Conservation (phyloP, 345 rosid species). For the Geranium rotundifolium region DNA sequence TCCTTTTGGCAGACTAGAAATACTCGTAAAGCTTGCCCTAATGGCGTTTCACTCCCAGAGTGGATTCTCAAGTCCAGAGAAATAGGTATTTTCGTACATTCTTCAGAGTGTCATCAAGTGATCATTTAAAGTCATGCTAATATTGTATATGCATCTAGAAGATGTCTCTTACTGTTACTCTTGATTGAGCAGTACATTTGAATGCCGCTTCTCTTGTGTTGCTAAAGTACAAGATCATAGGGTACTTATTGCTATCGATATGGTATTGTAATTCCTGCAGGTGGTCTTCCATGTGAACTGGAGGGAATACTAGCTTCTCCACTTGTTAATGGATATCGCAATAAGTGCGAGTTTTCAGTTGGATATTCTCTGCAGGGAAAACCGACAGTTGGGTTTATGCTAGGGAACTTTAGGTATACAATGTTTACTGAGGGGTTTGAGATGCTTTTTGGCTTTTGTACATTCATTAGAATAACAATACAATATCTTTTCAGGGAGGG, state of each 20-base stretch:
- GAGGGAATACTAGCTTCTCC: slow-evolving; percentile 88
- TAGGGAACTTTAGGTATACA: slow-evolving; percentile 80
- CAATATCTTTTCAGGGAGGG: slow-evolving; percentile 51
- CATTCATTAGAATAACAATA: slow-evolving; percentile 9
- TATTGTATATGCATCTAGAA: not conserved
- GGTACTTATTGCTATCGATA: not conserved
- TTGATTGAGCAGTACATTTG: not conserved
- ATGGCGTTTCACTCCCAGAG: slow-evolving; percentile 69
- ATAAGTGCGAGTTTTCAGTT: slow-evolving; percentile 84
- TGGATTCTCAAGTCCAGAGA: slow-evolving; percentile 81
- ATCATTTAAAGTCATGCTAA: not conserved
- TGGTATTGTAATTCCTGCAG: slow-evolving; percentile 24
- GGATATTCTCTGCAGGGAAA: slow-evolving; percentile 77
- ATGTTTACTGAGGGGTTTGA: slow-evolving; percentile 4
- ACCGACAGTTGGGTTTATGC: slow-evolving; percentile 80
- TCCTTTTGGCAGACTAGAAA: slow-evolving; percentile 59
- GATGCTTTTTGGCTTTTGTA: slow-evolving; percentile 11
- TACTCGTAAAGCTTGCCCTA: slow-evolving; percentile 88
- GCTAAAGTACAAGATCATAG: not conserved
- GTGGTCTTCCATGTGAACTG: slow-evolving; percentile 79
- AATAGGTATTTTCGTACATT: slow-evolving; percentile 44
- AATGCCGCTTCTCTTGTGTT: not conserved
- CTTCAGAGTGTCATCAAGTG: not conserved
- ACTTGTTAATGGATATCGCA: slow-evolving; percentile 70
- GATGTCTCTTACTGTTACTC: not conserved